Evolutionary conservation across 2,329 filamentous ascomycete genomes (phyloP).

Genomic region (Colletotrichum sidae): DNA sequence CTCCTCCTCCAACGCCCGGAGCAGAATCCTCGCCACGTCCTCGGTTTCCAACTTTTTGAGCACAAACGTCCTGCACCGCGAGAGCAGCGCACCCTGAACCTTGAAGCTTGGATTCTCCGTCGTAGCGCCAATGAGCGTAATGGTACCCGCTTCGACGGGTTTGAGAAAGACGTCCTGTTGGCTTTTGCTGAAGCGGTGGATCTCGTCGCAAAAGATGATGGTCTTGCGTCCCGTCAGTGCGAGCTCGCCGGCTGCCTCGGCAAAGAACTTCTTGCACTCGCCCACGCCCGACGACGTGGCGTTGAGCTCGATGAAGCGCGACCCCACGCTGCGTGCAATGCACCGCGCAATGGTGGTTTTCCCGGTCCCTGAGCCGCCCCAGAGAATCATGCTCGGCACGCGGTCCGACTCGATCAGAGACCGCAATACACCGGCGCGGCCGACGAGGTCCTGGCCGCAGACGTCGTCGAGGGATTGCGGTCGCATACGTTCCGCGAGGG

Average conservation of each 20-base stretch:
- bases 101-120: slow-evolving; percentile 98
- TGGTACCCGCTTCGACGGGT: slow-evolving; percentile 89
- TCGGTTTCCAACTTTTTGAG: slow-evolving; percentile 79
- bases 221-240: slow-evolving; percentile 87
- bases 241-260: slow-evolving; percentile 84
- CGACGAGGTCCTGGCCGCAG: slow-evolving; percentile 91
- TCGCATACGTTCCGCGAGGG: slow-evolving; percentile 93
- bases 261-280: slow-evolving; percentile 93
- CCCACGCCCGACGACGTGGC: slow-evolving; percentile 88
- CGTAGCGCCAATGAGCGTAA: slow-evolving; percentile 93
- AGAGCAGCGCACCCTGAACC: slow-evolving; percentile 87
- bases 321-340: slow-evolving; percentile 84
- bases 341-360: slow-evolving; percentile 94
- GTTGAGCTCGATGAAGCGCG: slow-evolving; percentile 95
- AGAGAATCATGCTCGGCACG: slow-evolving; percentile 95
- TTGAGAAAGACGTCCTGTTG: slow-evolving; percentile 96
- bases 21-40: slow-evolving; percentile 79
- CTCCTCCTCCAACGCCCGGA: slow-evolving; percentile 78
- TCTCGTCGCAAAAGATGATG: slow-evolving; percentile 98
- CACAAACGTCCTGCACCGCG: slow-evolving; percentile 91
- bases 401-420: slow-evolving; percentile 87
- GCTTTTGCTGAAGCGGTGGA: slow-evolving; percentile 89
- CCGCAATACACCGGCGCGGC: slow-evolving; percentile 83
- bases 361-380: slow-evolving; percentile 84
- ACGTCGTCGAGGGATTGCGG: slow-evolving; percentile 87